Evolutionary conservation across 257 asterid genomes (phyloP).

Genomic region (Salvia rosmarinus): DNA sequence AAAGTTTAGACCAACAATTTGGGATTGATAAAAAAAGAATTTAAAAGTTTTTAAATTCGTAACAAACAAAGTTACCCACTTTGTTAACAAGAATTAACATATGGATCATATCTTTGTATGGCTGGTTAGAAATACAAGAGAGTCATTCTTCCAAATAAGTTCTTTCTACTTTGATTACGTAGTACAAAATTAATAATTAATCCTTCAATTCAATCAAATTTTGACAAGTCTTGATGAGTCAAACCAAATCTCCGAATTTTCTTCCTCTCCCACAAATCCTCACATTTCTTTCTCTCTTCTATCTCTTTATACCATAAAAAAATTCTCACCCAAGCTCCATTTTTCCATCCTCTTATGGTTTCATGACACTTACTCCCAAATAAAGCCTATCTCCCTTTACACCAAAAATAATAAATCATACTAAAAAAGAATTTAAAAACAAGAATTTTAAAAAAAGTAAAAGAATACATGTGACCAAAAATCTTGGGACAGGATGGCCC

Average conservation of each 20-base stretch:
- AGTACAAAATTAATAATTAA: not conserved
- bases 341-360: constrained; percentile 38
- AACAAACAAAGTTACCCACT: not conserved
- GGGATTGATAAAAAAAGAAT: no score
- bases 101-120: no score
- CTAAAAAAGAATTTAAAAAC: not conserved
- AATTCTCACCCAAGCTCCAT: constrained; percentile 28
- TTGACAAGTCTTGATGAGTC: constrained; percentile 41
- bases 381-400: constrained; percentile 28
- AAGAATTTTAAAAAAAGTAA: not conserved
- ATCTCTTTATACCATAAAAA: constrained; percentile 27
- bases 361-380: constrained; percentile 32
- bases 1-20: no score
- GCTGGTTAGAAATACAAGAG: not conserved
- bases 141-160: not conserved
- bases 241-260: constrained; percentile 36
- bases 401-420: not conserved
- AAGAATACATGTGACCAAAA: constrained; percentile 9
- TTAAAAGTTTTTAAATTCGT: no score
- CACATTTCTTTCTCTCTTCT: constrained; percentile 15
- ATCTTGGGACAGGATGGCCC: constrained; percentile 74
- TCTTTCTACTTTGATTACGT: not conserved
- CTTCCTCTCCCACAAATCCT: constrained; percentile 38
- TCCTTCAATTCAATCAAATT: constrained; percentile 29
- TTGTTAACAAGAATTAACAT: not conserved